These are phyloP conservation scores for Botryotinia calthae DNA, from an alignment of 2,329 filamentous ascomycete genomes.

Conservation along the genomic window DNA sequence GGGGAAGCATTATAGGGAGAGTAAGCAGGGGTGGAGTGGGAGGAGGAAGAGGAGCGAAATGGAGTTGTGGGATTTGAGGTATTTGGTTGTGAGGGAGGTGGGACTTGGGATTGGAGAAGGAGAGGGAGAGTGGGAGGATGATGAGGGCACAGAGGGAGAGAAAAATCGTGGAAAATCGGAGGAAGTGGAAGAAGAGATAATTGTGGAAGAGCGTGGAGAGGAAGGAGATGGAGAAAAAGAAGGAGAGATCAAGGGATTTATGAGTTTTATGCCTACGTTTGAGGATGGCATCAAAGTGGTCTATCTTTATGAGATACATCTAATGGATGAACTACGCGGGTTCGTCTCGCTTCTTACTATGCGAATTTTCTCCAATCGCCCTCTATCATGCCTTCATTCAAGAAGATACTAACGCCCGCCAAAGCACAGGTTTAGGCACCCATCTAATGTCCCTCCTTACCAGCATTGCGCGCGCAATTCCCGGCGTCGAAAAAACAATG, in stretches of 20 bases:
- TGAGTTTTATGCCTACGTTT: conserved; percentile 69
- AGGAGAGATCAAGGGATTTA: conserved; percentile 51
- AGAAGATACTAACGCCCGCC: conserved; percentile 11
- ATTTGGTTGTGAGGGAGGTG: conserved; percentile 56
- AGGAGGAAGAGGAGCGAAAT: conserved; percentile 64
- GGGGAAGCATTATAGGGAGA: conserved; percentile 59
- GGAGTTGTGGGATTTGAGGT: conserved; percentile 64
- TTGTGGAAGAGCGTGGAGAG: background rate
- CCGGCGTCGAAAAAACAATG: conserved; percentile 64
- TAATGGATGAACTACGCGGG: conserved; percentile 55
- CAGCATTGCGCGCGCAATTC: conserved; percentile 51
- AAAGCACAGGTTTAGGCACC: conserved; percentile 60
- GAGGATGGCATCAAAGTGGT: conserved; percentile 65
- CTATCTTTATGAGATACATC: conserved; percentile 79
- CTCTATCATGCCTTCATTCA: background rate
- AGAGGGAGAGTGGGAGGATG: conserved; percentile 54
- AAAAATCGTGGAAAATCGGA: background rate
- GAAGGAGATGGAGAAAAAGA: conserved; percentile 24
- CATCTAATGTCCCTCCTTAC: conserved; percentile 58
- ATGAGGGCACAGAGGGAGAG: conserved; percentile 46
- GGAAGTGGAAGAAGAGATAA: background rate
- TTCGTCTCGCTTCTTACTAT: conserved; percentile 37
- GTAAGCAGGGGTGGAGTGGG: conserved; percentile 62
- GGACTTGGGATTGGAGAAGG: conserved; percentile 49
- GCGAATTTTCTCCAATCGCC: background rate